Evolutionary conservation across 805 yeast genomes (phyloP).

Genomic region (Wickerhamiella kurtzmanii): DNA sequence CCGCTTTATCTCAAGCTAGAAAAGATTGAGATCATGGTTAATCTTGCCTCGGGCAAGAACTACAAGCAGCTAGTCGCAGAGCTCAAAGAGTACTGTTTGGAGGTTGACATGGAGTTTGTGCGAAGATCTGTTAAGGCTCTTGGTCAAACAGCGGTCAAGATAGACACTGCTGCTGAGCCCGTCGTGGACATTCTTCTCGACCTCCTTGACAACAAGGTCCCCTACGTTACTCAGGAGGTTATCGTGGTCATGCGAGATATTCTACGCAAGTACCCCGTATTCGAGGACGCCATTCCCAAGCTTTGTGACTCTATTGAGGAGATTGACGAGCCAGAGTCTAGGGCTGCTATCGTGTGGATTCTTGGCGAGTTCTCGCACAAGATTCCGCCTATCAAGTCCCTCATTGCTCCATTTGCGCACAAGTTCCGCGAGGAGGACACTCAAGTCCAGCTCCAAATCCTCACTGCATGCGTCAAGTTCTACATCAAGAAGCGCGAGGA

Average conservation of each 20-base stretch:
- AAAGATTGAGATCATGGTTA: conserved; percentile 75
- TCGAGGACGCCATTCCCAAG: conserved; percentile 36
- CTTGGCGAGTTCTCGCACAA: conserved; percentile 58
- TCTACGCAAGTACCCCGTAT: conserved; percentile 55
- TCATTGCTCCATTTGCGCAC: conserved; percentile 30
- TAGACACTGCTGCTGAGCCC: conserved; percentile 45
- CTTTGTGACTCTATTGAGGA: conserved; percentile 37
- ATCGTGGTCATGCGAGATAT: conserved; percentile 66
- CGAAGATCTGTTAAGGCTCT: conserved; percentile 79
- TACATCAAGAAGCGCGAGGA: conserved; percentile 46
- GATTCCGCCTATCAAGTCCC: conserved; percentile 32
- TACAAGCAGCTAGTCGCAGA: conserved; percentile 56
- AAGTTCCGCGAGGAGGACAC: conserved; percentile 53
- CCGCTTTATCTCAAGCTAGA: conserved; percentile 91
- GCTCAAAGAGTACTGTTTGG: conserved; percentile 76
- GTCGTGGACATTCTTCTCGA: conserved; percentile 59
- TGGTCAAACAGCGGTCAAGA: conserved; percentile 77
- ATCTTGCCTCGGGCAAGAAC: conserved; percentile 55
- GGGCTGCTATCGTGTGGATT: conserved; percentile 70
- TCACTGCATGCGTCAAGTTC: conserved; percentile 69
- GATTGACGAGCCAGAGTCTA: conserved; percentile 72
- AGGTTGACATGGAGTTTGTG: conserved; percentile 80
- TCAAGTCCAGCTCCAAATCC: conserved; percentile 61
- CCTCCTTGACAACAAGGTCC: conserved; percentile 43
- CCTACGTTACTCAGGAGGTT: conserved; percentile 69